Conservation (phyloP, 805 yeast genomes). For the Metschnikowia borealis region DNA sequence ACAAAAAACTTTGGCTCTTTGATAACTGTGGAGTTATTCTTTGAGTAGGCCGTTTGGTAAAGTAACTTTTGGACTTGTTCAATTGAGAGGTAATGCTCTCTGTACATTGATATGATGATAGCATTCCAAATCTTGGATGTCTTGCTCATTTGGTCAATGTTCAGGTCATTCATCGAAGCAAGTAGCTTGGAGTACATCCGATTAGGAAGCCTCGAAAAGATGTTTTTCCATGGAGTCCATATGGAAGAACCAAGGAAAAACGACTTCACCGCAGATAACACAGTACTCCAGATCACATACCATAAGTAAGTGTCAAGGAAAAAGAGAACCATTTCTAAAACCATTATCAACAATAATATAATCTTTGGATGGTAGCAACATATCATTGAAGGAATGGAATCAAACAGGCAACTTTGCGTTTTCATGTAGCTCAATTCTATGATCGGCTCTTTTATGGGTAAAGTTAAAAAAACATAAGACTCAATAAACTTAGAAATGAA, state of each 20-base stretch:
- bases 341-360: constrained; percentile 47
- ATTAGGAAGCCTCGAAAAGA: constrained; percentile 71
- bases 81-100: constrained; percentile 71
- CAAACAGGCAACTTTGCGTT: constrained; percentile 60
- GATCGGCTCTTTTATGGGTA: constrained; percentile 78
- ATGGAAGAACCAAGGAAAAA: constrained; percentile 74
- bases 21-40: constrained; percentile 15
- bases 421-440: constrained; percentile 60
- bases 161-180: constrained; percentile 18
- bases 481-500: constrained; percentile 70
- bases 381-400: constrained; percentile 45
- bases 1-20: constrained; percentile 72
- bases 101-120: constrained; percentile 73
- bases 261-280: constrained; percentile 68
- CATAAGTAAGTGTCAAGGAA: constrained; percentile 80
- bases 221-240: constrained; percentile 87
- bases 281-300: constrained; percentile 79
- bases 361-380: constrained; percentile 58
- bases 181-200: constrained; percentile 70
- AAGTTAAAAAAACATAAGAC: constrained; percentile 87
- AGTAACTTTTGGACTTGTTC: constrained; percentile 68
- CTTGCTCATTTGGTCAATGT: constrained; percentile 35
- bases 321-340: constrained; percentile 65
- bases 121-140: constrained; percentile 79
- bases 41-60: constrained; percentile 51